phyloP scores from a whole-genome alignment of 2,329 filamentous ascomycete genomes.

The Fusarium succisae region DNA sequence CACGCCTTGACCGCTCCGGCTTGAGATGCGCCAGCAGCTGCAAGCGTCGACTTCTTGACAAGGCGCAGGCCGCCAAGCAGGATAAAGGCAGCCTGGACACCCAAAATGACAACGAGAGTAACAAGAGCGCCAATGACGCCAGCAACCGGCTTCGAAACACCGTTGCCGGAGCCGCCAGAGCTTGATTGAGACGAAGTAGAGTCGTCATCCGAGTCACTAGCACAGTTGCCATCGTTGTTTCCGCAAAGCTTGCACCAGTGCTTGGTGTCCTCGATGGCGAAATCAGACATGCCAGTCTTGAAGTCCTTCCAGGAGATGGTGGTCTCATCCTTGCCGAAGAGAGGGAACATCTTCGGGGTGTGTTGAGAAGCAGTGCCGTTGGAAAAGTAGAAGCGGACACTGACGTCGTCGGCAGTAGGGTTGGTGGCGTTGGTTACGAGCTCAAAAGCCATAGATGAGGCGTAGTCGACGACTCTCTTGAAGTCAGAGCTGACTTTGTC shows the following conservation, averaged over 20 bases:
- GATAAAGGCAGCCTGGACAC: slow-evolving; percentile 55
- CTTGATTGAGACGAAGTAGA: slow-evolving; percentile 31
- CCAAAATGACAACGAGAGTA: slow-evolving; percentile 61
- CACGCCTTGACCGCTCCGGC: slow-evolving; percentile 37
- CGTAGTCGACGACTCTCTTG: slow-evolving; percentile 83
- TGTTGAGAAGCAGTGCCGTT: slow-evolving; percentile 66
- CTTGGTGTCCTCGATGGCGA: slow-evolving; percentile 71
- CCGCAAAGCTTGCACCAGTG: slow-evolving; percentile 82
- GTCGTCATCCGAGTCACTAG: slow-evolving; percentile 44
- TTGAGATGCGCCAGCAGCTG: slow-evolving; percentile 9
- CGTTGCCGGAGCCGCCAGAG: slow-evolving; percentile 43
- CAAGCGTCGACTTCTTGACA: slow-evolving; percentile 57
- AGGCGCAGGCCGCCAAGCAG: slow-evolving; percentile 56
- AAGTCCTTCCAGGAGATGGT: slow-evolving; percentile 77
- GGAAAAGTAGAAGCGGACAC: slow-evolving; percentile 68
- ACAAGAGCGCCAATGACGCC: slow-evolving; percentile 83
- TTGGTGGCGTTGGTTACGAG: slow-evolving; percentile 64
- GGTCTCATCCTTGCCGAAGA: slow-evolving; percentile 66
- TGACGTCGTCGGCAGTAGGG: slow-evolving; percentile 59
- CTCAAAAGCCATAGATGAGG: slow-evolving; percentile 83
- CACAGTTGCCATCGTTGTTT: slow-evolving; percentile 74
- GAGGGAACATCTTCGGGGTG: slow-evolving; percentile 62
- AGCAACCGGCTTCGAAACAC: slow-evolving; percentile 75
- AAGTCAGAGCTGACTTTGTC: slow-evolving; percentile 68
- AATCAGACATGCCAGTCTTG: slow-evolving; percentile 66